Evolutionary conservation across 177 flowering plant genomes (phyloP), one percentile per base, ranked within the genome.

Genomic region (Vitis hybrid): DNA sequence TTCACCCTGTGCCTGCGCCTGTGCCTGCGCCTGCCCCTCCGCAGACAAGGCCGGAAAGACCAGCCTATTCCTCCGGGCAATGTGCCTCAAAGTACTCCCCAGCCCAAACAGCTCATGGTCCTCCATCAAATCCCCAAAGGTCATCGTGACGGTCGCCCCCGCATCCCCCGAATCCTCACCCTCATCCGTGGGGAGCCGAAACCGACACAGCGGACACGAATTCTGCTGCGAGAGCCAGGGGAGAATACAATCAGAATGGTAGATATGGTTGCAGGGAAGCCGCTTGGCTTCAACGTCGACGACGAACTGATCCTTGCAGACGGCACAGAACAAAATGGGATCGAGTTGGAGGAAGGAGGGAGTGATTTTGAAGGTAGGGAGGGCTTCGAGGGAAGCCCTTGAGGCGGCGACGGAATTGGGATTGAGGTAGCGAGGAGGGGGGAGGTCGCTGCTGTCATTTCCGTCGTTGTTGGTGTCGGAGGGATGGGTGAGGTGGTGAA

Each of bases 131-230:
- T 70, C 75, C 68, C 75, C 75, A 61, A 84, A 75, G 67, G 83
- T 74, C 65, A 72, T 50, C 6, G 73, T 56, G 19, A 72, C 66
- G 55, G 57, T 13, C 69, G 52, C 21, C 66, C 62, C 50, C 68
- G 13, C 35, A 35, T 51, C 70, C 62, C 69, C 67, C 66, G 59
- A 49, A 69, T 67, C 18, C 48, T 50, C 13, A 27, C 63, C 77
- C 30, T 52, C 59, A 18, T 80, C 85, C 0, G 74, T 64, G 9
- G 87, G 88, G n/a, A 89, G 66, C 63, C 64, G 54, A 74, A 75
- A 89, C 18, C 93, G 80, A 68, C 91, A 89, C 2, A 87, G 80
- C 1, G 92, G 92, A 54, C 92, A 89, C 0, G 90, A 85, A 67
- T 82, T 83, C 64, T 84, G 91, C 64, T 67, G 74, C 19, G 82